Evolutionary conservation across 495 filamentous ascomycete species (phyloP).

Genomic region (Aspergillus bridgeri): DNA sequence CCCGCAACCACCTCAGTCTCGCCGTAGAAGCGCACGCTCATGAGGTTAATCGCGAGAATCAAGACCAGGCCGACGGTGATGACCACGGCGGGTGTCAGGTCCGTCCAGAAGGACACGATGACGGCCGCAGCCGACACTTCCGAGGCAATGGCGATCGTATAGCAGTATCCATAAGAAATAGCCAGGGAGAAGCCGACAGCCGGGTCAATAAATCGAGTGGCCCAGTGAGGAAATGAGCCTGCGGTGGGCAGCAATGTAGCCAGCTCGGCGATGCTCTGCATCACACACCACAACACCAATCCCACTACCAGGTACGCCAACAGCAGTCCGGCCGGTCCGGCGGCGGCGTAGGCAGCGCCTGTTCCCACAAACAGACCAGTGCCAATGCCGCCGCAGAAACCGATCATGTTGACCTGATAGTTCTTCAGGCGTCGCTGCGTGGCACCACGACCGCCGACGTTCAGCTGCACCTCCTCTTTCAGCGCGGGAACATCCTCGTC

Average conservation of each 20-base stretch:
- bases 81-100: slow-evolving; percentile 53
- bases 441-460: slow-evolving; percentile 34
- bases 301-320: slow-evolving; percentile 69
- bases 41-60: slow-evolving; percentile 63
- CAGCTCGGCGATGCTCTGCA: slow-evolving; percentile 66
- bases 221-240: slow-evolving; percentile 71
- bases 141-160: slow-evolving; percentile 62
- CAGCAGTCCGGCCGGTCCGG: slow-evolving; percentile 66
- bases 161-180: slow-evolving; percentile 46
- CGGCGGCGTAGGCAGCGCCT: slow-evolving; percentile 60
- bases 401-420: slow-evolving; percentile 42
- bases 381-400: slow-evolving; percentile 46
- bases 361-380: slow-evolving; percentile 76
- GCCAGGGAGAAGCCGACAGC: slow-evolving; percentile 71
- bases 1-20: slow-evolving; percentile 73
- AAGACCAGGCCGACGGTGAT: slow-evolving; percentile 68
- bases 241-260: slow-evolving; percentile 69
- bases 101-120: slow-evolving; percentile 70
- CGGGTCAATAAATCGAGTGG: slow-evolving; percentile 65
- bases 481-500: slow-evolving; percentile 19
- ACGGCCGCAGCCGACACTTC: slow-evolving; percentile 69
- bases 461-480: slow-evolving; percentile 34
- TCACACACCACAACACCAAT: slow-evolving; percentile 55
- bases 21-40: slow-evolving; percentile 67
- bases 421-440: slow-evolving; percentile 36